Conservation (phyloP, 805 yeast species). For the Yarrowia osloensis region DNA sequence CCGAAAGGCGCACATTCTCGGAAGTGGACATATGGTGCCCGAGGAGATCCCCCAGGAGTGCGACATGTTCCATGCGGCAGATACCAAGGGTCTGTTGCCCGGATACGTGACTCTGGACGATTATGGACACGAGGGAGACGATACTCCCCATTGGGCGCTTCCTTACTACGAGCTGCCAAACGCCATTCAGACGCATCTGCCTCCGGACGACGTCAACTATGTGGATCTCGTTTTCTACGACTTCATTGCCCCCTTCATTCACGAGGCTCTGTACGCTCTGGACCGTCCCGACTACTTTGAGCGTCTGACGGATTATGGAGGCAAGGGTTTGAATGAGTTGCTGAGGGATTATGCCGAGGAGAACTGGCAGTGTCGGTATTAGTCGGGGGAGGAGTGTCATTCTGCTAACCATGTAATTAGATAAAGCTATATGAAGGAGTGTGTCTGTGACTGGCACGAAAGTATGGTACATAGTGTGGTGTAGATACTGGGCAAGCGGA, state of each 20-base stretch:
- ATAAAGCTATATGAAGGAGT: too few species aligned
- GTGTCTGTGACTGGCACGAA: too few species aligned
- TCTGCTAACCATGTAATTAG: too few species aligned
- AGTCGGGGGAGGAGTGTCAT: too few species aligned
- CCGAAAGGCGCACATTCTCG: slow-evolving; percentile 50
- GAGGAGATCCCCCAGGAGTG: slow-evolving; percentile 33
- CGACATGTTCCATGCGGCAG: slow-evolving; percentile 33
- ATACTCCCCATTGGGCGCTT: slow-evolving; percentile 62
- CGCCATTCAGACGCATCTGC: slow-evolving; percentile 59
- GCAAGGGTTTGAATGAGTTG: slow-evolving; percentile 10
- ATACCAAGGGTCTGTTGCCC: slow-evolving; percentile 2
- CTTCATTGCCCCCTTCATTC: slow-evolving; percentile 60
- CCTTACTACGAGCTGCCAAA: slow-evolving; percentile 69
- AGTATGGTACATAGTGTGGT: too few species aligned
- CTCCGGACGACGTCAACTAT: slow-evolving; percentile 38
- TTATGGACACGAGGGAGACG: slow-evolving; percentile 85
- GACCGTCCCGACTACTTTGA: slow-evolving; percentile 34
- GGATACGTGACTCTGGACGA: slow-evolving; percentile 89
- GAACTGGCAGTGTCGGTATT: slow-evolving; percentile 8
- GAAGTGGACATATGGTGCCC: slow-evolving; percentile 25
- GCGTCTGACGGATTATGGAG: slow-evolving; percentile 34
- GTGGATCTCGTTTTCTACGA: slow-evolving; percentile 79
- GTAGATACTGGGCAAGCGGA: too few species aligned
- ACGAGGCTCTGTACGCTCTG: slow-evolving; percentile 48
- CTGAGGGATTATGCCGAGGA: slow-evolving; percentile 19